Base-by-base conservation (phyloP, 108 stramenopile genomes). In the Pinguiococcus pyrenoidosus region DNA sequence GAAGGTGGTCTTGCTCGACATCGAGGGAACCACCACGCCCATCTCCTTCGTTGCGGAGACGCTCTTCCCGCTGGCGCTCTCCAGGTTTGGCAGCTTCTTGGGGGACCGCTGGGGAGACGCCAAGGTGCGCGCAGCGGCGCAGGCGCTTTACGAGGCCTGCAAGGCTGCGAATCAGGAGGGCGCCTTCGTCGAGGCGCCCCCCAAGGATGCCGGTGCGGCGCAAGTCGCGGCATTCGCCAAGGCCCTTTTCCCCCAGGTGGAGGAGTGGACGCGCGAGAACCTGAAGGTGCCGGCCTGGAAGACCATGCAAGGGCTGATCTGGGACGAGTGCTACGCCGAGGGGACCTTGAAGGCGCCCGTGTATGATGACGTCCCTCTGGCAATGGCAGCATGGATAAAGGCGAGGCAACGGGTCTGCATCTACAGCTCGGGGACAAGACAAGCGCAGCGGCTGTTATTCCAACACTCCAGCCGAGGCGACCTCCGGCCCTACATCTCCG, bases 21-120 rank as follows among this genome's bases (percentile, higher is more conserved):
- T 93, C 55, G 92, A 93, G 60, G 92, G 92, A 0, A 83, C 83
- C 29, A 88, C 83, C 3, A 87, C 85, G 4, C 76, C 87, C 18
- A 87, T 94, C 56, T 74, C 87, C 2, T 94, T 89, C 63, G 92
- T 94, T 21, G 72, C 88, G 33, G 79, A 94, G 26, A 51, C 41
- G 2, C 48, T 94, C 43, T 90, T 94, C 57, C 87, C 86, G 1
- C 27, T 44, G 2, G 38, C 14, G 18, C 8, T 40, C 16, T 40
- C 21, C 28, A 48, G 46, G 21, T 33, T 48, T 32, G 46, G 32
- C 21, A 32, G 23, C 21, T 53, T 54, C 51, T 53, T 58, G 4
- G 37, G 25, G n/a, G 51, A 40, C 14, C 9, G 23, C 35, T 50
- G 49, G 56, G 28, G 13, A 20, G 41, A 54, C 29, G 20, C 33